Evolutionary conservation across 2,329 filamentous ascomycete genomes (phyloP).

Genomic region (Ophiocordyceps camponoti-leonardi): DNA sequence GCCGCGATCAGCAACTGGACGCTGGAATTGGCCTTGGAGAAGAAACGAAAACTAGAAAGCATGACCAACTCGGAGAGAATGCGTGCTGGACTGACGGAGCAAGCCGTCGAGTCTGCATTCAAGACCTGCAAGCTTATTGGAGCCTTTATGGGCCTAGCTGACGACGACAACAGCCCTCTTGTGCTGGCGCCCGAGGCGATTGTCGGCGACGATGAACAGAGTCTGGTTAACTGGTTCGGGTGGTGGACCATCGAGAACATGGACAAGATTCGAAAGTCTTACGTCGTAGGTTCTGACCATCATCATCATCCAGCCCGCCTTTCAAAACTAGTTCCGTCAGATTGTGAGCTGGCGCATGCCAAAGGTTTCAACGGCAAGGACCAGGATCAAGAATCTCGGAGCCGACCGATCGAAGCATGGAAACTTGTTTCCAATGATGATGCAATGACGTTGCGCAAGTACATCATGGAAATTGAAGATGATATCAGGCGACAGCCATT

Average conservation of each 20-base stretch:
- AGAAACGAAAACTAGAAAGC: slow-evolving; percentile 1
- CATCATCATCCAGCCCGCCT: slow-evolving; percentile 5
- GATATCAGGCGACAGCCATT: neutral
- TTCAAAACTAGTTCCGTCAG: slow-evolving; percentile 9
- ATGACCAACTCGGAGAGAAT: neutral
- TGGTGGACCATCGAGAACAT: slow-evolving; percentile 35
- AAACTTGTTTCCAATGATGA: slow-evolving; percentile 1
- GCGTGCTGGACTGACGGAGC: neutral
- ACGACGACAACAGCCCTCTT: slow-evolving; percentile 14
- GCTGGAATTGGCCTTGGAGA: slow-evolving; percentile 9
- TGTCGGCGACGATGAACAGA: slow-evolving; percentile 42
- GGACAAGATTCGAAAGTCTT: slow-evolving; percentile 35
- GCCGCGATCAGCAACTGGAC: slow-evolving; percentile 13
- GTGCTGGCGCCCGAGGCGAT: slow-evolving; percentile 29
- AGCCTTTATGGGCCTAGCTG: slow-evolving; percentile 5
- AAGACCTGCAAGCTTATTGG: slow-evolving; percentile 9
- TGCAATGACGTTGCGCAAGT: neutral
- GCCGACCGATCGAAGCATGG: neutral
- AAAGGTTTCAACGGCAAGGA: slow-evolving; percentile 15
- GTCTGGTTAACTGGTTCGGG: slow-evolving; percentile 45
- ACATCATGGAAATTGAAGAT: neutral
- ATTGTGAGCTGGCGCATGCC: slow-evolving; percentile 16
- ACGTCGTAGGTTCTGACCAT: slow-evolving; percentile 31
- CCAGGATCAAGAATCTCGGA: slow-evolving; percentile 1
- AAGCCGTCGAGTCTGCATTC: slow-evolving; percentile 5